phyloP scores from a whole-genome alignment of 352 stramenopile genomes.

The Pythium folliculosum region DNA sequence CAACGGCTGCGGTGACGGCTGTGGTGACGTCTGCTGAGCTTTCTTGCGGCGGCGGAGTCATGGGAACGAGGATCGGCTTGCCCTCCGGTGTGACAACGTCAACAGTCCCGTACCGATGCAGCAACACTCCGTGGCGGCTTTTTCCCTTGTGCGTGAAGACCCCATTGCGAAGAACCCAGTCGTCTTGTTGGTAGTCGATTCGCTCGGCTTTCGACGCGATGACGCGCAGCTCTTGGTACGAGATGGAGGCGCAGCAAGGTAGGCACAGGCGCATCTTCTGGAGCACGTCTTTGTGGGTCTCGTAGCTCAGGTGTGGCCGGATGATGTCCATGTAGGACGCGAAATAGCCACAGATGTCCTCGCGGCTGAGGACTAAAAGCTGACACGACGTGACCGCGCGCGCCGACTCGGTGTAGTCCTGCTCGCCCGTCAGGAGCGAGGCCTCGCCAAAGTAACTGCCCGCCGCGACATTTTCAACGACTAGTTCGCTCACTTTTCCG shows the following conservation, averaged over 20 bases:
- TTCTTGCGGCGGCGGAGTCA: not conserved
- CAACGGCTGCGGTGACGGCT: not conserved
- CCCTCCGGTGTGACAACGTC: conserved; percentile 24
- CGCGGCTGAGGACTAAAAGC: conserved; percentile 51
- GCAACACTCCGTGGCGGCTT: conserved; percentile 18
- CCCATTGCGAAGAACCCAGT: conserved; percentile 50
- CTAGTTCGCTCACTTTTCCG: not conserved
- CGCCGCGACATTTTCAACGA: conserved; percentile 37
- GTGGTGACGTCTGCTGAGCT: not conserved
- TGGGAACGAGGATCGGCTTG: conserved; percentile 2
- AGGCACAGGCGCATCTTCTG: conserved; percentile 42
- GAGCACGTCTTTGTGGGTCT: conserved; percentile 54
- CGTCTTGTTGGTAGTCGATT: conserved; percentile 41
- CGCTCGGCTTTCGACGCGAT: conserved; percentile 47
- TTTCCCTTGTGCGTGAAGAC: conserved; percentile 18
- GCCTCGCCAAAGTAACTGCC: conserved; percentile 71
- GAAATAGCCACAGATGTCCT: conserved; percentile 63
- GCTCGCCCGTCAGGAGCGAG: conserved; percentile 33
- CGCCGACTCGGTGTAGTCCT: conserved; percentile 58
- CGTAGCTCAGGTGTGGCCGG: conserved; percentile 52
- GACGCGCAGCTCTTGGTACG: conserved; percentile 58
- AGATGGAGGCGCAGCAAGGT: conserved; percentile 41
- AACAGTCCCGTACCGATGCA: conserved; percentile 26
- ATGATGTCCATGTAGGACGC: conserved; percentile 72
- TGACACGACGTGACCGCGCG: conserved; percentile 36